Conservation (phyloP, 2,329 filamentous ascomycete genomes). For the Chaetomiaceae sp. region DNA sequence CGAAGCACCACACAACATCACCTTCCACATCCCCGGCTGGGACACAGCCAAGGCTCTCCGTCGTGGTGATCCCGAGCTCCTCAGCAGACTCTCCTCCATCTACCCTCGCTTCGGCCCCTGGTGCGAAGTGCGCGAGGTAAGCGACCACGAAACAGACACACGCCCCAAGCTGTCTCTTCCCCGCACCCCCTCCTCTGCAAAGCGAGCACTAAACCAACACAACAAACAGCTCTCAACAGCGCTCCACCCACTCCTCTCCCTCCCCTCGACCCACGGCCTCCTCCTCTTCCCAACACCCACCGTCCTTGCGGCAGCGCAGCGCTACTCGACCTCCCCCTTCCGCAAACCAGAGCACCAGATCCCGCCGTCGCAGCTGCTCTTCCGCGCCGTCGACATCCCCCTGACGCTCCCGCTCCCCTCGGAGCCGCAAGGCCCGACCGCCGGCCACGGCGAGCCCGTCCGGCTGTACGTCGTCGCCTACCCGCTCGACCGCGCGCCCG, state of each 20-base stretch:
- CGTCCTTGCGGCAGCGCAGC: constrained; percentile 25
- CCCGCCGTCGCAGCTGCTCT: constrained; percentile 31
- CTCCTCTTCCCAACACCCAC: constrained; percentile 30
- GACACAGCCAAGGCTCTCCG: constrained; percentile 39
- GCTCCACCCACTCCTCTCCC: constrained; percentile 32
- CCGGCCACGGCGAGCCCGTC: constrained; percentile 20
- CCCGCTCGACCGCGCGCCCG: constrained; percentile 33
- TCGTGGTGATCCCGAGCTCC: constrained; percentile 35
- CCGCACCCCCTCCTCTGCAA: not conserved
- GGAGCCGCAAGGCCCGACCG: not conserved
- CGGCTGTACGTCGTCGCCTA: constrained; percentile 43
- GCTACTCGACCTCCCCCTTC: constrained; percentile 32
- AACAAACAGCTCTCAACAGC: constrained; percentile 32
- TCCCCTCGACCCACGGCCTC: constrained; percentile 26
- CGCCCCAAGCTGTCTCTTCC: too few relatives aligned
- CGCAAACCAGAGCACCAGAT: constrained; percentile 34
- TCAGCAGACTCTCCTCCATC: constrained; percentile 37
- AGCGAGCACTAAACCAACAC: not conserved
- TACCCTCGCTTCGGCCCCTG: constrained; percentile 44
- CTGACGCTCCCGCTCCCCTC: not conserved
- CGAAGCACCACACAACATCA: constrained; percentile 43
- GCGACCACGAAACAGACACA: too few relatives aligned
- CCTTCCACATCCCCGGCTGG: constrained; percentile 43
- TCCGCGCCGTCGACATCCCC: constrained; percentile 39
- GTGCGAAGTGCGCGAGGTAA: constrained; percentile 17